Conservation (phyloP, 1,139 yeast species). For the Sugiyamaella sp. region DNA sequence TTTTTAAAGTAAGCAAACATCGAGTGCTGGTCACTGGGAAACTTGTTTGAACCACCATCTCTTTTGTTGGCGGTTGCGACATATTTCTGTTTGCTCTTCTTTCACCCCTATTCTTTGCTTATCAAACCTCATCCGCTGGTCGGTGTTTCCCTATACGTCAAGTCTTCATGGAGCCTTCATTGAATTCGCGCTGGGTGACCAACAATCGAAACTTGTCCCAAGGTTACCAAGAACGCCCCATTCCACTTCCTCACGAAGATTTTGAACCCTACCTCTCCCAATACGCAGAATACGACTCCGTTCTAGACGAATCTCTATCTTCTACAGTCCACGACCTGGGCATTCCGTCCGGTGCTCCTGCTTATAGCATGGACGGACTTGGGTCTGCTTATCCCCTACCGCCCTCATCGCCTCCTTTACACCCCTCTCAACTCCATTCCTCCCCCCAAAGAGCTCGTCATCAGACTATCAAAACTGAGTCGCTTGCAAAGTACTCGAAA, state of each 20-base stretch:
- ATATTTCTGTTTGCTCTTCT: not conserved
- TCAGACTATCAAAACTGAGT: conserved; percentile 34
- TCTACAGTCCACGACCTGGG: conserved; percentile 37
- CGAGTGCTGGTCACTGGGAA: conserved; percentile 14
- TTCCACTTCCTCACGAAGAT: conserved; percentile 39
- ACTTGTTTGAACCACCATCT: not conserved
- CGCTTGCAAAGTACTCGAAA: conserved; percentile 37
- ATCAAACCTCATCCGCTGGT: conserved; percentile 20
- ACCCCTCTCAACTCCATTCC: conserved; percentile 20
- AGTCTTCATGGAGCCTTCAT: conserved; percentile 21
- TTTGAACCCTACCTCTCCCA: conserved; percentile 41
- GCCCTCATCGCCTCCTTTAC: conserved; percentile 21
- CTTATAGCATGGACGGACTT: conserved; percentile 15
- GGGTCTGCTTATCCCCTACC: conserved; percentile 18
- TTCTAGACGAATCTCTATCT: conserved; percentile 35
- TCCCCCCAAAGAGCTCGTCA: conserved; percentile 18
- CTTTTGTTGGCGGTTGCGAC: not conserved
- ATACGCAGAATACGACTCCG: conserved; percentile 39
- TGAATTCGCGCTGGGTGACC: conserved; percentile 23
- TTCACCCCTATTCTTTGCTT: not conserved
- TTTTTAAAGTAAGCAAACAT: conserved; percentile 3
- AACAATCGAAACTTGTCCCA: conserved; percentile 12
- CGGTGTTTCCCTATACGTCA: conserved; percentile 13
- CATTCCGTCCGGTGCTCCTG: conserved; percentile 29
- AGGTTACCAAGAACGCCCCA: conserved; percentile 22